A percentile compares a stretch with the other conserved stretches of the same genome.
Conservation (phyloP, 441 rosid genomes). For the Lagerstroemia fauriei region DNA sequence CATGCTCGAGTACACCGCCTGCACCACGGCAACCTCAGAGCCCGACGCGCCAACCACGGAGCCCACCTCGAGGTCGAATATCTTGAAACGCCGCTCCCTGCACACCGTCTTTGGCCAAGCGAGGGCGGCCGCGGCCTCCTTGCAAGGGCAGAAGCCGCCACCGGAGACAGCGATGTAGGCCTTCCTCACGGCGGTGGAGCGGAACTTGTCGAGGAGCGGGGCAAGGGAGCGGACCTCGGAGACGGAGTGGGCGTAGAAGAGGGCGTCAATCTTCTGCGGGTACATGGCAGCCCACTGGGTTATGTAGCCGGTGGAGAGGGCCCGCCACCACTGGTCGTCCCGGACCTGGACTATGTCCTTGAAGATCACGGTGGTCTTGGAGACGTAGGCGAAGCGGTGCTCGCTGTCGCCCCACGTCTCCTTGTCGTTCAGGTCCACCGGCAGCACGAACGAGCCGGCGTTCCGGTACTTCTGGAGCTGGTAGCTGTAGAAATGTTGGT, state of each 20-base stretch:
- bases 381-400: slow-evolving; percentile 87
- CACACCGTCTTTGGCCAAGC: slow-evolving; percentile 79
- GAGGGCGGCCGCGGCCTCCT: slow-evolving; percentile 68
- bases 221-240: slow-evolving; percentile 70
- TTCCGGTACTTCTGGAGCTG: slow-evolving; percentile 94
- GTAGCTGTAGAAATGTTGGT: slow-evolving; percentile 55
- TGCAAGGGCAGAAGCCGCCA: slow-evolving; percentile 77
- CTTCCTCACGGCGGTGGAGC: slow-evolving; percentile 80
- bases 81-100: slow-evolving; percentile 79
- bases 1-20: slow-evolving; percentile 82
- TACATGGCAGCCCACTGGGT: slow-evolving; percentile 99
- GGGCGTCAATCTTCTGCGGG: slow-evolving; percentile 86
- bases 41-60: slow-evolving; percentile 61
- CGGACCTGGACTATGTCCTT: slow-evolving; percentile 86
- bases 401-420: slow-evolving; percentile 99
- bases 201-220: slow-evolving; percentile 80
- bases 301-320: slow-evolving; percentile 75
- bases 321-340: slow-evolving; percentile 97
- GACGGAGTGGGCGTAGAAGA: slow-evolving; percentile 81
- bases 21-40: slow-evolving; percentile 84
- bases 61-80: slow-evolving; percentile 72
- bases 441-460: slow-evolving; percentile 86
- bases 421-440: slow-evolving; percentile 75
- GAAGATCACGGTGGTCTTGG: slow-evolving; percentile 94
- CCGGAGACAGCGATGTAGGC: slow-evolving; percentile 88